Conservation (phyloP, 495 filamentous ascomycete species). For the Ascobolus immersus region DNA sequence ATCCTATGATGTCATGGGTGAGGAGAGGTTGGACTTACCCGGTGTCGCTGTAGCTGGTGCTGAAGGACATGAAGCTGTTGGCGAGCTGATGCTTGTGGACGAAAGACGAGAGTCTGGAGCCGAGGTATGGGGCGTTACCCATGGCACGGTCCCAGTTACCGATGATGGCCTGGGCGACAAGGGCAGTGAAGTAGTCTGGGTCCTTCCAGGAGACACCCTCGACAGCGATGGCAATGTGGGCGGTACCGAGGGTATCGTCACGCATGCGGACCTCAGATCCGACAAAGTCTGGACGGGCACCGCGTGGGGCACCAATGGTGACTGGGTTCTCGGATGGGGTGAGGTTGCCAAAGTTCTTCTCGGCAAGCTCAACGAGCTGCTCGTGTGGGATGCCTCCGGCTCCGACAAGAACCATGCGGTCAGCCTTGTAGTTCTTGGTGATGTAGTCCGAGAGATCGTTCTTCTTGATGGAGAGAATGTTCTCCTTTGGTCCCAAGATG, state of each 20-base stretch:
- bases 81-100: slow-evolving; percentile 81
- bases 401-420: slow-evolving; percentile 96
- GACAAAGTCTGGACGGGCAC: slow-evolving; percentile 74
- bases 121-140: slow-evolving; percentile 86
- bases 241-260: slow-evolving; percentile 84
- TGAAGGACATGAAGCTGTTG: slow-evolving; percentile 99
- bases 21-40: slow-evolving; percentile 32
- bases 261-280: slow-evolving; percentile 85
- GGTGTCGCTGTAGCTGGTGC: slow-evolving; percentile 96
- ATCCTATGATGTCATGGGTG: neutral
- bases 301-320: slow-evolving; percentile 41
- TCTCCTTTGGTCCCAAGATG: slow-evolving; percentile 90
- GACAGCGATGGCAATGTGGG: slow-evolving; percentile 94
- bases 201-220: slow-evolving; percentile 99
- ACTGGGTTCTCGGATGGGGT: slow-evolving; percentile 38
- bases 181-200: slow-evolving; percentile 91
- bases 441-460: slow-evolving; percentile 84
- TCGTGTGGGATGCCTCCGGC: slow-evolving; percentile 83
- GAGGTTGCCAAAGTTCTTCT: slow-evolving; percentile 74
- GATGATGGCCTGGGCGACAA: slow-evolving; percentile 94
- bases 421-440: slow-evolving; percentile 95
- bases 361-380: slow-evolving; percentile 79
- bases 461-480: slow-evolving; percentile 85
- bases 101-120: slow-evolving; percentile 86
- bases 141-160: slow-evolving; percentile 99